These are phyloP conservation scores for Calonectria hongkongensis DNA, from an alignment of 2,329 filamentous ascomycete species.

Conservation along the genomic window DNA sequence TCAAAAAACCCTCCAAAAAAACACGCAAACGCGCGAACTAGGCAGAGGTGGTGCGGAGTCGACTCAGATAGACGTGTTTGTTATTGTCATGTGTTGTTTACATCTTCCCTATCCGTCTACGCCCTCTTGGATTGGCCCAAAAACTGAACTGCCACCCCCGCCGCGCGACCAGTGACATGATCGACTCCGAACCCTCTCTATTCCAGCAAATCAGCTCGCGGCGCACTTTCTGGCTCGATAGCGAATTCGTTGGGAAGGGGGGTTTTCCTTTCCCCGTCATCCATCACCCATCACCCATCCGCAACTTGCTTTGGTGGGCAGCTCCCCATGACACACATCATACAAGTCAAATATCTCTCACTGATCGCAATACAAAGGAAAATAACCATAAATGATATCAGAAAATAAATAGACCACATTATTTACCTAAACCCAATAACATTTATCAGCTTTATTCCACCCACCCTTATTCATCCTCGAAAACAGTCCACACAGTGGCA, in stretches of 20 bases:
- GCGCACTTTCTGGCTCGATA: not conserved
- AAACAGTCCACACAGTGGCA: too few relatives aligned
- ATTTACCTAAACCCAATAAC: too few relatives aligned
- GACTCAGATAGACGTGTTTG: constrained; percentile 36
- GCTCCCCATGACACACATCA: too few relatives aligned
- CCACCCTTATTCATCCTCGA: too few relatives aligned
- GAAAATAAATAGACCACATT: too few relatives aligned
- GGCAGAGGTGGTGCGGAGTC: constrained; percentile 22
- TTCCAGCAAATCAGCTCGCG: constrained; percentile 3
- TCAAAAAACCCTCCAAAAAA: not conserved
- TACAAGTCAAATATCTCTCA: too few relatives aligned
- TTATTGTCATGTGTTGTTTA: constrained; percentile 37
- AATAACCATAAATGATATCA: too few relatives aligned
- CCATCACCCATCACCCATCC: not conserved
- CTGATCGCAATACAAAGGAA: too few relatives aligned
- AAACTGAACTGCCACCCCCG: constrained; percentile 1
- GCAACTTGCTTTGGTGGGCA: not conserved
- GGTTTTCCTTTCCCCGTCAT: not conserved
- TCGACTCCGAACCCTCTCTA: constrained; percentile 16
- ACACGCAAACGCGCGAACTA: constrained; percentile 13
- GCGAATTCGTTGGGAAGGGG: constrained; percentile 1
- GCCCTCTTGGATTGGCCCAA: constrained; percentile 7
- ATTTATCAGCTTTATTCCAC: too few relatives aligned
- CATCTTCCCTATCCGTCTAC: constrained; percentile 15
- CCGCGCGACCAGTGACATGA: constrained; percentile 21